phyloP scores from a whole-genome alignment of 2,329 filamentous ascomycete species.

The Pestalotiopsis sp. region DNA sequence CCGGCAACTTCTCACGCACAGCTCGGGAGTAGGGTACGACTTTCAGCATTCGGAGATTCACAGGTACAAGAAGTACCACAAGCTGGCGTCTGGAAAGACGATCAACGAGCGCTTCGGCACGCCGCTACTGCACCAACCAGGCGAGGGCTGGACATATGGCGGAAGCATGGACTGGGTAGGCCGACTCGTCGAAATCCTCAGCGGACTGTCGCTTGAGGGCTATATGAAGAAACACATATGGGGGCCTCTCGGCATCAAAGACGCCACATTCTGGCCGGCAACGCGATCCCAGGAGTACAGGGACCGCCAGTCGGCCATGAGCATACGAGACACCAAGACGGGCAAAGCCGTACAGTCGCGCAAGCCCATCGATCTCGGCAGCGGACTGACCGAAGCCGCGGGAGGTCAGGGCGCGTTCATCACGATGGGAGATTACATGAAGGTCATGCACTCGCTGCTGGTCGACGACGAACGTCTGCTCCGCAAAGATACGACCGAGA shows the following conservation, averaged over 20 bases:
- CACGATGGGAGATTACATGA: constrained; percentile 43
- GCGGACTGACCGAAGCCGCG: constrained; percentile 24
- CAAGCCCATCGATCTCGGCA: constrained; percentile 20
- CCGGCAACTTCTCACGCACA: constrained; percentile 50
- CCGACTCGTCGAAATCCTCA: constrained; percentile 33
- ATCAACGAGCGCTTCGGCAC: constrained; percentile 32
- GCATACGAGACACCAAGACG: constrained; percentile 16
- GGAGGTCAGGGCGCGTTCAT: constrained; percentile 41
- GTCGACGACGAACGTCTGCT: constrained; percentile 52
- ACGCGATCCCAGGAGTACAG: constrained; percentile 19
- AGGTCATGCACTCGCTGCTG: constrained; percentile 48
- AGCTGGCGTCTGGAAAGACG: not conserved
- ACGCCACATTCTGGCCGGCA: constrained; percentile 25
- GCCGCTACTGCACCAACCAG: constrained; percentile 48
- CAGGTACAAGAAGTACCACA: constrained; percentile 9
- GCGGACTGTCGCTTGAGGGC: constrained; percentile 23
- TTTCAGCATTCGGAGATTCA: constrained; percentile 26
- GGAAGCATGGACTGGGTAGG: constrained; percentile 45
- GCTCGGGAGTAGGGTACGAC: constrained; percentile 44
- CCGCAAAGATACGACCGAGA: constrained; percentile 38
- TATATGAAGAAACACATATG: constrained; percentile 26
- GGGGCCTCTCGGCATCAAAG: constrained; percentile 20
- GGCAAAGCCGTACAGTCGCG: constrained; percentile 16
- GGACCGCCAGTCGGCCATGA: constrained; percentile 23
- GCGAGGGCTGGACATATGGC: constrained; percentile 44